phyloP scores from a whole-genome alignment of 768 basidiomycete species.

The Leccinum ochraceum region DNA sequence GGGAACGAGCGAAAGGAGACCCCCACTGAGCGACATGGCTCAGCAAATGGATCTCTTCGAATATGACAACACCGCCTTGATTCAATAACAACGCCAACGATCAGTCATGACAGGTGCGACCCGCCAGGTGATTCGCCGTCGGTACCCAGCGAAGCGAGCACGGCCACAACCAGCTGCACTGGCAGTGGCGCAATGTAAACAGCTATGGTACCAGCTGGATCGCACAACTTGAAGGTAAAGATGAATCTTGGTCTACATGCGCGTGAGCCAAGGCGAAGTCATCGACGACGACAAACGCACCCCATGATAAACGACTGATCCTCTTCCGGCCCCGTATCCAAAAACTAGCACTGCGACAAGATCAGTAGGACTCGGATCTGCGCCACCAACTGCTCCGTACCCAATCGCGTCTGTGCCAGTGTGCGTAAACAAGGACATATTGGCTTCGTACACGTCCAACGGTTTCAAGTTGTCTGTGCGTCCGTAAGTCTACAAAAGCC shows the following conservation, averaged over 20 bases:
- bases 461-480: conserved; percentile 81
- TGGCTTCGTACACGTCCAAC: conserved; percentile 92
- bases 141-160: conserved; percentile 74
- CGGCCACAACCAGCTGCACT: conserved; percentile 63
- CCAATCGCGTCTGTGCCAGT: conserved; percentile 68
- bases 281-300: conserved; percentile 39
- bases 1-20: conserved; percentile 69
- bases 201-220: conserved; percentile 87
- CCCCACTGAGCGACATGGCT: conserved; percentile 61
- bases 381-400: conserved; percentile 82
- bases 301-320: conserved; percentile 69
- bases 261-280: not conserved
- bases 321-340: conserved; percentile 81
- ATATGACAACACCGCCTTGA: conserved; percentile 54
- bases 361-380: conserved; percentile 59
- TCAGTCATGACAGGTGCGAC: conserved; percentile 1
- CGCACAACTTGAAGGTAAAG: conserved; percentile 68
- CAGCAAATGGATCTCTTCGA: conserved; percentile 82
- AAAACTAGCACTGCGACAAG: conserved; percentile 81
- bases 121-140: conserved; percentile 68
- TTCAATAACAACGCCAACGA: not conserved
- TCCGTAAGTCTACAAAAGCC: not conserved
- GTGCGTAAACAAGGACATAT: conserved; percentile 86
- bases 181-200: conserved; percentile 75
- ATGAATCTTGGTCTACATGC: conserved; percentile 72